A percentile compares a stretch with the other conserved stretches of the same genome.
These are phyloP conservation scores for Colletotrichum incanum DNA, from an alignment of 2,329 filamentous ascomycete species.

Conservation along the genomic window DNA sequence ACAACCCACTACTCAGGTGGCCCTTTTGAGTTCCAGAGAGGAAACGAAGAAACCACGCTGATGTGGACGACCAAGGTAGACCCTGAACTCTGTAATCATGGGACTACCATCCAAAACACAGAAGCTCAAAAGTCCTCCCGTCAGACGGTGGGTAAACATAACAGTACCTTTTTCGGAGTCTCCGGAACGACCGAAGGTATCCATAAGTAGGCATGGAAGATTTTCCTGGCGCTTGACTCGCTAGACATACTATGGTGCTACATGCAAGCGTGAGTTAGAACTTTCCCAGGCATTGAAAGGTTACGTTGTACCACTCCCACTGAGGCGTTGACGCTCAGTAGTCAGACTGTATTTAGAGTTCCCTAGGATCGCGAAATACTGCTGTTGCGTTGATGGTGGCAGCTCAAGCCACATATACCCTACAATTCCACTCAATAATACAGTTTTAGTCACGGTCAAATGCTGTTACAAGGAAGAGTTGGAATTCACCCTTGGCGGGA, in stretches of 20 bases:
- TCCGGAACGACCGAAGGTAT: not conserved
- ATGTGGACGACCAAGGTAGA: not conserved
- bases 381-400: no score
- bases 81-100: no score
- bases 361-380: no score
- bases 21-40: not conserved
- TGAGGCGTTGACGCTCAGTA: no score
- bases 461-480: conserved; percentile 26
- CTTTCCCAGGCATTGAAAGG: no score
- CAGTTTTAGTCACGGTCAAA: conserved; percentile 18
- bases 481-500: conserved; percentile 14
- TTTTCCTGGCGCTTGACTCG: conserved; percentile 24
- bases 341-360: no score
- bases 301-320: no score
- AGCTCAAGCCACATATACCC: no score
- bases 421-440: no score
- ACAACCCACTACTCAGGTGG: not conserved
- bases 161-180: not conserved
- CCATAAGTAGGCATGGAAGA: conserved; percentile 38
- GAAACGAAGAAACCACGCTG: not conserved
- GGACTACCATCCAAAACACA: not conserved
- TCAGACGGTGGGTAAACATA: not conserved
- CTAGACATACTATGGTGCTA: conserved; percentile 13
- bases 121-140: not conserved
- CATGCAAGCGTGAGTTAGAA: no score